Evolutionary conservation across 1,284 basidiomycete genomes (phyloP).

Genomic region (Leccinum griseonigrum): DNA sequence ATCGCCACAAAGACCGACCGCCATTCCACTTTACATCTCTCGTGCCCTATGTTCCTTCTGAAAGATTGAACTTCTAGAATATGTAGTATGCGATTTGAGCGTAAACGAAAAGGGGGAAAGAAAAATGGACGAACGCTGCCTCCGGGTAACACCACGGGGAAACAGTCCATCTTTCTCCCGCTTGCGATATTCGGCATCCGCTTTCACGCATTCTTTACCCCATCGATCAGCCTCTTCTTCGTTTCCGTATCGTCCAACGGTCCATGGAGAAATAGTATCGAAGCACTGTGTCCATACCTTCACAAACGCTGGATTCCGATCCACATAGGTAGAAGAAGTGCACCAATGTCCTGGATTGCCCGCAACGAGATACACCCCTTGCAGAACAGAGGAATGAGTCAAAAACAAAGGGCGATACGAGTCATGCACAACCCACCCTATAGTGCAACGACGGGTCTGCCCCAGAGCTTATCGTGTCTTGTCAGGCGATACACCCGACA

Average conservation of each 20-base stretch:
- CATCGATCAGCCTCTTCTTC: constrained; percentile 59
- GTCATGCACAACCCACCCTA: constrained; percentile 47
- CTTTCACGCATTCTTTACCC: constrained; percentile 56
- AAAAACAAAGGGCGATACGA: background rate
- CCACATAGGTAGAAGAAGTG: constrained; percentile 55
- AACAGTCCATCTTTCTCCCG: constrained; percentile 62
- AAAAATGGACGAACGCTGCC: constrained; percentile 55
- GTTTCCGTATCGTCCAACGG: constrained; percentile 60
- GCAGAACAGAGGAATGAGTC: constrained; percentile 53
- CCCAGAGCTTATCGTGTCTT: constrained; percentile 50
- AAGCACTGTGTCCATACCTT: constrained; percentile 67
- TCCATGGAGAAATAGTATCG: constrained; percentile 77
- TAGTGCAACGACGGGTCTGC: constrained; percentile 62
- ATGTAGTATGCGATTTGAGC: background rate
- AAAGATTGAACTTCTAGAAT: constrained; percentile 61
- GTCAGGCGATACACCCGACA: constrained; percentile 62
- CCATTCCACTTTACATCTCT: constrained; percentile 67
- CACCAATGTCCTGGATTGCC: constrained; percentile 71
- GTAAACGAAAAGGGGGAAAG: background rate
- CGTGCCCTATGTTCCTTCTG: constrained; percentile 62
- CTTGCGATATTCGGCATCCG: constrained; percentile 57
- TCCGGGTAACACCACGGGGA: constrained; percentile 75
- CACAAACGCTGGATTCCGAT: constrained; percentile 59
- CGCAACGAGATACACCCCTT: constrained; percentile 69
- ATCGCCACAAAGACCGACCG: constrained; percentile 72